phyloP scores from a whole-genome alignment of 2,329 filamentous ascomycete species.

The Apiospora sp. region DNA sequence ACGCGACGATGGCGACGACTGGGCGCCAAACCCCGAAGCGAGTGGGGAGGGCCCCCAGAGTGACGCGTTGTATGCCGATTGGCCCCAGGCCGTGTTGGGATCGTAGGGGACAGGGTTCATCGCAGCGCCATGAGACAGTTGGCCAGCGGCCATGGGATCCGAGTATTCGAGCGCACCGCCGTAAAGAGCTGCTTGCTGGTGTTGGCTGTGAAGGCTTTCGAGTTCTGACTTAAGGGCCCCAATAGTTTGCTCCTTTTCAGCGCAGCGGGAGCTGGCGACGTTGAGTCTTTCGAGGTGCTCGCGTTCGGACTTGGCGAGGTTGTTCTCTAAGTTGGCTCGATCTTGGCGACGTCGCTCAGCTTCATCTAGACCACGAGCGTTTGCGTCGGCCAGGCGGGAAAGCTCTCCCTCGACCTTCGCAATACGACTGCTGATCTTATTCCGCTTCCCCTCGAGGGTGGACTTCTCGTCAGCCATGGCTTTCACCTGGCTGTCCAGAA shows the following conservation, averaged over 20 bases:
- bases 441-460: conserved; percentile 71
- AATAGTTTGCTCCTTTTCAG: conserved; percentile 51
- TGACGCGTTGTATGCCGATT: conserved; percentile 42
- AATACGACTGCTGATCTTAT: conserved; percentile 76
- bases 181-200: conserved; percentile 41
- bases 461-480: conserved; percentile 70
- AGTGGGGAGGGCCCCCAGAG: conserved; percentile 46
- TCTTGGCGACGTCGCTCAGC: conserved; percentile 66
- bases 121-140: conserved; percentile 25
- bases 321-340: conserved; percentile 54
- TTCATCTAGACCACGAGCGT: conserved; percentile 69
- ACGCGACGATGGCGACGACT: conserved; percentile 43
- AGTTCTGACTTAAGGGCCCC: conserved; percentile 49
- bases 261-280: conserved; percentile 45
- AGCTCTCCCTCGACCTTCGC: conserved; percentile 77
- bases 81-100: conserved; percentile 42
- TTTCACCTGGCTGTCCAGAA: conserved; percentile 69
- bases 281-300: conserved; percentile 51
- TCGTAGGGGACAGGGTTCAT: conserved; percentile 36
- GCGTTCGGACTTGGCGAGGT: conserved; percentile 54
- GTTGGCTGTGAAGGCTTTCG: conserved; percentile 45
- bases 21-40: conserved; percentile 48
- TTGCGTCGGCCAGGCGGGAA: conserved; percentile 74
- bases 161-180: conserved; percentile 42
- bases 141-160: conserved; percentile 36